Conservation (phyloP, 192 early-diverging fungal species). For the Backusella macrospora region DNA sequence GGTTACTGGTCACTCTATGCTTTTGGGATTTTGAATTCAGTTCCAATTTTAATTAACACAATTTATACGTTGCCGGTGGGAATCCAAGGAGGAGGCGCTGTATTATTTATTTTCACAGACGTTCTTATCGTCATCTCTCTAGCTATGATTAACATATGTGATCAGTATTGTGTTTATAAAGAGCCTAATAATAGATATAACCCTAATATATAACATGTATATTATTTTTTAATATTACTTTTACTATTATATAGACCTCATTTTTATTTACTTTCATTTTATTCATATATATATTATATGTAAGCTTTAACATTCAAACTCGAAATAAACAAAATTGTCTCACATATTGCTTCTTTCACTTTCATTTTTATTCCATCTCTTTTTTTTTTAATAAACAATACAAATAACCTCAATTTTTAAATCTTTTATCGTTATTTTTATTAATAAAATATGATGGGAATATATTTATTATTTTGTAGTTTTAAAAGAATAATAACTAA, state of each 20-base stretch:
- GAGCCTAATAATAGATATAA: not conserved
- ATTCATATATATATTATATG: not conserved
- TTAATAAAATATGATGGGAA: not conserved
- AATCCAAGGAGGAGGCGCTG: not conserved
- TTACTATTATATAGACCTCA: not conserved
- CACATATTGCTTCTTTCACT: too few relatives aligned
- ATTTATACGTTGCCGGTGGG: not conserved
- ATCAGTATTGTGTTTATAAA: not conserved
- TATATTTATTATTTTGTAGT: too few relatives aligned
- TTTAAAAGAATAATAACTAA: too few relatives aligned
- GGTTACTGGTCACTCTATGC: not conserved
- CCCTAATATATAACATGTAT: not conserved
- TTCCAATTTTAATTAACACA: constrained; percentile 6
- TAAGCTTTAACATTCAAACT: not conserved
- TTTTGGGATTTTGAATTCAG: constrained; percentile 10
- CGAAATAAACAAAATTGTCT: not conserved
- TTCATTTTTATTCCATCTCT: not conserved
- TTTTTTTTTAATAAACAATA: not conserved
- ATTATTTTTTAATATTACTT: not conserved
- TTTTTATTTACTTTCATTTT: not conserved
- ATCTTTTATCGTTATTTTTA: not conserved
- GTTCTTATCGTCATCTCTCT: not conserved
- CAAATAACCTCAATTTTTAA: not conserved
- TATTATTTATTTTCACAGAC: not conserved
- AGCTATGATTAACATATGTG: not conserved